These are phyloP conservation scores for Coniochaeta prunicola DNA, from an alignment of 2,329 filamentous ascomycete genomes.

Conservation along the genomic window DNA sequence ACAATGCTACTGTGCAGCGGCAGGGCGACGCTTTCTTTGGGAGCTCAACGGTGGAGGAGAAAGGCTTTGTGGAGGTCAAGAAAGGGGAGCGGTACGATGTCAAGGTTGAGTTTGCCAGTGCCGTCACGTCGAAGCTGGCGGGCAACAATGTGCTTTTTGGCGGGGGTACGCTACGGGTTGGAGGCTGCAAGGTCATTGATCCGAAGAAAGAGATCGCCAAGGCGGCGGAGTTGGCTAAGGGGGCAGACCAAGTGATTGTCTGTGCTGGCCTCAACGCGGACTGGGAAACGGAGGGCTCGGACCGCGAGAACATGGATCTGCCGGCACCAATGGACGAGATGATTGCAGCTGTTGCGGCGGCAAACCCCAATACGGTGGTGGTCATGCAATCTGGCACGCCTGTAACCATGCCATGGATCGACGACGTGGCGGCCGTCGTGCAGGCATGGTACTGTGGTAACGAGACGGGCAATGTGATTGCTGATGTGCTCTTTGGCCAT, in stretches of 20 bases:
- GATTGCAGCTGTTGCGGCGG: conserved; percentile 56
- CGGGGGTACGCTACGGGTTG: conserved; percentile 55
- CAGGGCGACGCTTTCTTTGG: conserved; percentile 53
- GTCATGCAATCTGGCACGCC: conserved; percentile 75
- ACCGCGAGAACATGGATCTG: conserved; percentile 71
- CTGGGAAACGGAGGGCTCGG: conserved; percentile 74
- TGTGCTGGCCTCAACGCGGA: conserved; percentile 73
- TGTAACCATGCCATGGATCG: conserved; percentile 63
- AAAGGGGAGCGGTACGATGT: conserved; percentile 46
- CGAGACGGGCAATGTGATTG: conserved; percentile 74
- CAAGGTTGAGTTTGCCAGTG: conserved; percentile 45
- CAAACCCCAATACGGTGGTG: conserved; percentile 63
- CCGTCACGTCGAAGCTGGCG: conserved; percentile 40
- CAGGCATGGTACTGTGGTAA: conserved; percentile 88
- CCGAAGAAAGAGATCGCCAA: conserved; percentile 52
- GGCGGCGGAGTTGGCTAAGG: conserved; percentile 60
- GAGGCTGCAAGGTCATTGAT: conserved; percentile 51
- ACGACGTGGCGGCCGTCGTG: conserved; percentile 49
- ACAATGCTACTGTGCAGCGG: conserved; percentile 58
- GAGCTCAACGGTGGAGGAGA: conserved; percentile 49
- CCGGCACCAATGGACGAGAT: conserved; percentile 67
- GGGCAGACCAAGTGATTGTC: conserved; percentile 70
- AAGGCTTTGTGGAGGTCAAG: conserved; percentile 41
- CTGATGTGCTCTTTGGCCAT: conserved; percentile 68
- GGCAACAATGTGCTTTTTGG: conserved; percentile 45